Evolutionary conservation across 2,329 filamentous ascomycete species (phyloP), one percentile per base, ranked within the genome.

Genomic region (Neurospora crassa): DNA sequence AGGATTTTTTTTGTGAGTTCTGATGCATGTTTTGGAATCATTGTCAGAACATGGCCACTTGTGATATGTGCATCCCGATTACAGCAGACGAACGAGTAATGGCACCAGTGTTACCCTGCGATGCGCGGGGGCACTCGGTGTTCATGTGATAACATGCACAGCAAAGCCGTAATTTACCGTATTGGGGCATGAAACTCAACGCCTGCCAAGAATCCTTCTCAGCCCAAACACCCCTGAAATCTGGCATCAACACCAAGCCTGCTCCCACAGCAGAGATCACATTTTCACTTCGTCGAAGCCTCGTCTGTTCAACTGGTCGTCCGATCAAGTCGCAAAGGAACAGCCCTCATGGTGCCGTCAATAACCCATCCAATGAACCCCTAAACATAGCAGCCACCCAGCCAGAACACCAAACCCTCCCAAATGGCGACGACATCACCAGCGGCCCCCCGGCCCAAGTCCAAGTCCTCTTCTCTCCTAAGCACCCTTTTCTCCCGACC

Each of bases 401-500:
- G 34, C 8, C 20, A 18, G 37, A 42, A 70, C 43, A 69, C 40
- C 69, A 68, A 69, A 34, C 40, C 4, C 4, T 37, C 12, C 18
- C 69, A 70, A 41, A 72, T 74, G 73, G 59, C 71, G 14, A 71
- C 41, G 18, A 71, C 41, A 53, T 43, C 74, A 43, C 14, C 71
- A 67, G 45, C 68, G 40, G 12, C 29, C 18, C 18, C 4, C 42
- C 45, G 14, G 3, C 40, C n/a, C 20, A 24, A 47, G 18, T 4
- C 20, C 47, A 59, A 59, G n/a, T 16, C 53, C 14, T 76, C 75
- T 6, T 76, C 75, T 6, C 70, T 76, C 24, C 67, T 79, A 37
- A 72, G 77, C 20, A 69, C 76, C 68, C 77, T 84, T 67, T 81
- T 84, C 70, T 76, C 78, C 71, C 76, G 76, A 71, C 82, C 83